Evolutionary conservation across 1,284 basidiomycete species (phyloP), one percentile per base, ranked within the genome.

Genomic region (Ceratobasidium sp.): DNA sequence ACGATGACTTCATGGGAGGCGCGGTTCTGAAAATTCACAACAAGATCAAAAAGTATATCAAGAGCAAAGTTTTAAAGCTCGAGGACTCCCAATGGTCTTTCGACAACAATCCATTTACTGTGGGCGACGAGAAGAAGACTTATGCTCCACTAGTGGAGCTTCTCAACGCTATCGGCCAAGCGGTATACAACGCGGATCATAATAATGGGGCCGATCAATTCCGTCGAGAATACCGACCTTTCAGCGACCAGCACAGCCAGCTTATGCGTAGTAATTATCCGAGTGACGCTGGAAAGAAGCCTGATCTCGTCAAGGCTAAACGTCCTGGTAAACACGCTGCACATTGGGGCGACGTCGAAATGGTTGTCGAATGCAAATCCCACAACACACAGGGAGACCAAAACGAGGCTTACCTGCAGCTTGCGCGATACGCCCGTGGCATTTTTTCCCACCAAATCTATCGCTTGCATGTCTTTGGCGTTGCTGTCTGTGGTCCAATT

Each of bases 291-390:
- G 15, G 26, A 7, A 52, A 44, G 15, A 33, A 17, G 6, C 48
- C 66, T 52, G 66, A 68, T n/a, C 10, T 68, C 26, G 33, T 68
- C 20, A 44, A 52, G 33, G 44, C 48, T 33, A 33, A 33, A 33
- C 33, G 33, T 10, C 17, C 23, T 28, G 48, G 13, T 50, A 20
- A 13, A 50, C 48, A 20, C 12, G 13, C 15, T 12, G 44, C 44
- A 28, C 66, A 68, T 28, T 68, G 46, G 66, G 66, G 9, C 20
- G 66, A 68, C 15, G 50, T 68, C 5, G 46, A 68, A 26, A 33
- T 68, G n/a, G 23, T 68, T 13, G 28, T 48, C 23, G 68, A 70
- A 52, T 70, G 68, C 52, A 70, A 70, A 52, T 40, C 23, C 38
- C 38, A 40, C 48, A 26, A 23, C 46, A 28, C 20, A 17, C n/a